These are phyloP conservation scores for Aspergillus fumigatus DNA, from an alignment of 2,329 filamentous ascomycete genomes.

Conservation along the genomic window DNA sequence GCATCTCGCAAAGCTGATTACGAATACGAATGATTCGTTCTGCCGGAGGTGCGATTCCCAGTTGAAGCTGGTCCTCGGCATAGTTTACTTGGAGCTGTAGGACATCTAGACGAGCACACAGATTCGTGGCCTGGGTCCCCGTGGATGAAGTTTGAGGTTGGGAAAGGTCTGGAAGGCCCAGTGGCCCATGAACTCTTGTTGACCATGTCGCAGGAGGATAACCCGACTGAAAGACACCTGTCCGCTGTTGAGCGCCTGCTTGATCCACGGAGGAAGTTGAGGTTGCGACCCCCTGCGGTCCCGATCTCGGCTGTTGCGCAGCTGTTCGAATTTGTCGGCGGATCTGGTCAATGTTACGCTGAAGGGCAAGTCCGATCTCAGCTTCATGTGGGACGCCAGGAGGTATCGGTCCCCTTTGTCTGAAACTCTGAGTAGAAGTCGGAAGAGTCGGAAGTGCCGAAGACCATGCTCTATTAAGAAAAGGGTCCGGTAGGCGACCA, in stretches of 20 bases:
- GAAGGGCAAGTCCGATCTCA: constrained; percentile 17
- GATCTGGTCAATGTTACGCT: constrained; percentile 18
- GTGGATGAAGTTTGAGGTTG: not conserved
- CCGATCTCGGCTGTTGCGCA: not conserved
- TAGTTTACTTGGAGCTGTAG: constrained; percentile 21
- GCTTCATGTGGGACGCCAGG: constrained; percentile 8
- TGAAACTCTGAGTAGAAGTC: constrained; percentile 4
- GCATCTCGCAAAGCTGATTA: constrained; percentile 26
- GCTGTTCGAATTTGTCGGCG: constrained; percentile 18
- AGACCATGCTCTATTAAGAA: not conserved
- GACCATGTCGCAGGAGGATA: constrained; percentile 1
- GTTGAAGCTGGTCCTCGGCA: constrained; percentile 26
- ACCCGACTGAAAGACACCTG: constrained; percentile 1
- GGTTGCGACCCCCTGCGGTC: constrained; percentile 2
- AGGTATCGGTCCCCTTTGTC: constrained; percentile 9
- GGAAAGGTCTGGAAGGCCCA: not conserved
- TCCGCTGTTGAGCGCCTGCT: constrained; percentile 4
- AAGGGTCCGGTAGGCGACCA: not conserved
- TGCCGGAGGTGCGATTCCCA: constrained; percentile 24
- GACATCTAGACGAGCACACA: constrained; percentile 13
- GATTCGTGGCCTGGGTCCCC: constrained; percentile 4
- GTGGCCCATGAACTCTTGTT: constrained; percentile 1
- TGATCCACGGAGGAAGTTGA: constrained; percentile 1
- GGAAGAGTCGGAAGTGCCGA: not conserved
- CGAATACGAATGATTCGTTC: constrained; percentile 28